Evolutionary conservation across 257 asterid genomes (phyloP), one percentile per base, ranked within the genome.

Genomic region (Nemophila menziesii): DNA sequence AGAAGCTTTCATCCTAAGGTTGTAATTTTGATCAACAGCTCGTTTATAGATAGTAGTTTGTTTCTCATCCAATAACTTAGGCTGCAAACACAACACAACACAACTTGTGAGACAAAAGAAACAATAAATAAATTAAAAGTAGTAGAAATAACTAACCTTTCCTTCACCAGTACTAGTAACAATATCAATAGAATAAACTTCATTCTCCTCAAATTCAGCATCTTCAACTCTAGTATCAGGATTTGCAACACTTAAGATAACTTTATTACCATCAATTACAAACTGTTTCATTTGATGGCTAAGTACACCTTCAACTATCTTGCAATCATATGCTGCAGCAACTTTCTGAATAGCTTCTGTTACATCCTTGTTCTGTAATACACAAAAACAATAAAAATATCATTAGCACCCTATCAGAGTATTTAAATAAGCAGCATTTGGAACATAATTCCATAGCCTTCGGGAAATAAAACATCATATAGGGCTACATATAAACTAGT

Each of bases 251-350:
- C 72, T 79, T 52, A 87, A 47, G 29, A 87, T 94, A 6, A 83
- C 97, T 66, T 87, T 87, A 65, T 87, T 87, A 14, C 95, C 97
- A 67, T 83, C 93, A 33, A 87, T 83, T 23, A 87, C 97, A 51
- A 87, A 87, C 54, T 74, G 97, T 58, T 87, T 87, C 95, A 83
- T 70, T 54, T 87, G 97, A 64, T 87, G 97, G 52, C 95, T 83
- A 22, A 83, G 68, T 15, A 87, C 95, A 24, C 97, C 95, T 66
- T 87, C 97, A 10, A 83, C 93, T 61, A 83, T 75, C 69, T 77
- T 83, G 80, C 97, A 87, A 71, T 83, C 95, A 41, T 77, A 87
- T 17, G 94, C 92, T 20, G 94, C 92, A 43, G 95, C 97, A 52
- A 87, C 97, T 49, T 87, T 78, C 70, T 81, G 86, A 45, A 81